A percentile compares a stretch with the other conserved stretches of the same genome.
These are phyloP conservation scores for Gossypium longicalyx DNA, from an alignment of 345 rosid species.

Conservation along the genomic window DNA sequence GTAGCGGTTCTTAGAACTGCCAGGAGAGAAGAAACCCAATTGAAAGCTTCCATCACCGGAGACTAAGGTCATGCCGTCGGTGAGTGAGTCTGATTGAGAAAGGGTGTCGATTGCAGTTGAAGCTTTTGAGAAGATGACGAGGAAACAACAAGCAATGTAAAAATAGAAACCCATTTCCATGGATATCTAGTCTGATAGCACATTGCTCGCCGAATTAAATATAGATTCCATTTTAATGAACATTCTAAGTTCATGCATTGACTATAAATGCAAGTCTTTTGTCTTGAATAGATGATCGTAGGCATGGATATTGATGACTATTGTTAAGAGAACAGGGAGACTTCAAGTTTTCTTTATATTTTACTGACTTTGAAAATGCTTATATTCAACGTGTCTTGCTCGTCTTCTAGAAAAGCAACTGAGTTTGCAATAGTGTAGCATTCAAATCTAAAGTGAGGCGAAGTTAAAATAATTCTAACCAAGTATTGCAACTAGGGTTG, in stretches of 20 bases:
- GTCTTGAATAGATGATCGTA: background rate
- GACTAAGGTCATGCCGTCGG: conserved; percentile 20
- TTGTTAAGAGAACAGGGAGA: conserved; percentile 12
- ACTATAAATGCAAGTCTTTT: background rate
- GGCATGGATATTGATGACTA: background rate
- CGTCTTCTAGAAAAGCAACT: too few species aligned
- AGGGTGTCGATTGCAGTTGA: conserved; percentile 5
- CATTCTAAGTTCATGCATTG: background rate
- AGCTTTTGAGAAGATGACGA: conserved; percentile 8
- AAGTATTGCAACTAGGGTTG: too few species aligned
- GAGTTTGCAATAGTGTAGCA: too few species aligned
- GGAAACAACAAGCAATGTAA: background rate
- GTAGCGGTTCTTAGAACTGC: too few species aligned
- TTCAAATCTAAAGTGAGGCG: too few species aligned
- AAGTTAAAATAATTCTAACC: too few species aligned
- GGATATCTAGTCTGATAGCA: background rate
- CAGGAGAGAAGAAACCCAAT: conserved; percentile 26
- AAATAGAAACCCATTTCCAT: conserved; percentile 3
- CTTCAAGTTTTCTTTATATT: conserved; percentile 17
- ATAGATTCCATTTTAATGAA: background rate
- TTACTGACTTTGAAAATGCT: too few species aligned
- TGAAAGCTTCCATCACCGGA: conserved; percentile 21
- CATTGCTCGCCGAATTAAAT: background rate
- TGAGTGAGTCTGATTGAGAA: conserved; percentile 10
- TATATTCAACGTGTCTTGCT: too few species aligned